phyloP scores from a whole-genome alignment of 1,139 yeast species.

The Insectozyma bohioensis region DNA sequence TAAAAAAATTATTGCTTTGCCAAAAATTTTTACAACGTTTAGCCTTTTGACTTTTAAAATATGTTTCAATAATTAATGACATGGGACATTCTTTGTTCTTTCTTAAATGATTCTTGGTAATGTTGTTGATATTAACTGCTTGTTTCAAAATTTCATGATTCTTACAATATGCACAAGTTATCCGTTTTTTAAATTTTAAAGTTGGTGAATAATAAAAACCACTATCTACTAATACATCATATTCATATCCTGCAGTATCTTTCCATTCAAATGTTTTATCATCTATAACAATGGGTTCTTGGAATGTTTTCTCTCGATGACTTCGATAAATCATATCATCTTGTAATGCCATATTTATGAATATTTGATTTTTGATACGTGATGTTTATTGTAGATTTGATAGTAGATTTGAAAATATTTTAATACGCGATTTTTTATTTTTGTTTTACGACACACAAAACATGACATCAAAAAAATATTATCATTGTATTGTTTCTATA shows the following conservation, averaged over 20 bases:
- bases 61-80: constrained; percentile 26
- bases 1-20: constrained; percentile 18
- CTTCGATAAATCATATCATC: constrained; percentile 20
- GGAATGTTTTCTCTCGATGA: constrained; percentile 18
- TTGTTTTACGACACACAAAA: constrained; percentile 5
- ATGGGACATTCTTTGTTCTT: constrained; percentile 50
- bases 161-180: constrained; percentile 63
- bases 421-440: constrained; percentile 1
- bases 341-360: constrained; percentile 1
- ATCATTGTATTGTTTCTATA: too few species aligned
- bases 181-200: constrained; percentile 42
- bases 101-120: constrained; percentile 46
- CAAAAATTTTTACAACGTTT: constrained; percentile 6
- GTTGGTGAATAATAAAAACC: constrained; percentile 76
- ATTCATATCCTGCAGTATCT: constrained; percentile 1
- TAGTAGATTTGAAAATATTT: constrained; percentile 7
- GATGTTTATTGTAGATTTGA: too few species aligned
- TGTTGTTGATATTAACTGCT: constrained; percentile 22
- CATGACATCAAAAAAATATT: too few species aligned
- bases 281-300: constrained; percentile 13
- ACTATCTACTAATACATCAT: constrained; percentile 42
- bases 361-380: too few species aligned
- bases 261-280: constrained; percentile 17
- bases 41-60: constrained; percentile 2
- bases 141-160: constrained; percentile 13